Evolutionary conservation across 768 basidiomycete genomes (phyloP).

Genomic region (Phlebiopsis flavidoalba): DNA sequence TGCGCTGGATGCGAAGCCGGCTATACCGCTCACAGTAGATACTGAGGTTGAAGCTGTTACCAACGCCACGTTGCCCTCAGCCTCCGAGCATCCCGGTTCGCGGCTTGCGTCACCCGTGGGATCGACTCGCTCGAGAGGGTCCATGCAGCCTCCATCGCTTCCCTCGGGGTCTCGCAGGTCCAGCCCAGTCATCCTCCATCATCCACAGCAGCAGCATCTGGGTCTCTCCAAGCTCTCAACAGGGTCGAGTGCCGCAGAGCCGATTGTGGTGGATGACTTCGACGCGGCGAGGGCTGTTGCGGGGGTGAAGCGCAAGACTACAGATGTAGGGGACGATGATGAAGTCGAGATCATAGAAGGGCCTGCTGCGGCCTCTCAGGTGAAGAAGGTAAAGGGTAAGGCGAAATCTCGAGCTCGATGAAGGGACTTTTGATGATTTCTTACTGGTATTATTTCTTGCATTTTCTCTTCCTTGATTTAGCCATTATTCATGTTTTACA

Average conservation of each 20-base stretch:
- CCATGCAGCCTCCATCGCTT: conserved; percentile 12
- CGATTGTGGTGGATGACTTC: conserved; percentile 41
- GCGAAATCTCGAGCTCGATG: conserved; percentile 7
- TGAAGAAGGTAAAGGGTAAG: conserved; percentile 22
- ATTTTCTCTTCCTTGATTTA: too few species aligned
- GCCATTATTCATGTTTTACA: too few species aligned
- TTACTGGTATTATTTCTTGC: too few species aligned
- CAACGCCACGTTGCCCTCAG: conserved; percentile 6
- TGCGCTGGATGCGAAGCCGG: conserved; percentile 14
- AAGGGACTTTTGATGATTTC: not conserved
- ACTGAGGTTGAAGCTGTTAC: conserved; percentile 24
- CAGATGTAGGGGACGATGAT: conserved; percentile 23
- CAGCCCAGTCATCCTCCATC: conserved; percentile 23
- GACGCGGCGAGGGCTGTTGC: conserved; percentile 22
- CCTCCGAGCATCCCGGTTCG: conserved; percentile 21
- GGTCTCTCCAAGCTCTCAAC: conserved; percentile 28
- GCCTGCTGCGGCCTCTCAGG: conserved; percentile 11
- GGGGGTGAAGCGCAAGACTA: conserved; percentile 45
- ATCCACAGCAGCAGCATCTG: conserved; percentile 41
- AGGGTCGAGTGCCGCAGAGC: conserved; percentile 23
- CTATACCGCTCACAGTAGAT: conserved; percentile 12
- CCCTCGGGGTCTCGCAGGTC: conserved; percentile 6
- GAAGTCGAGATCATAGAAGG: conserved; percentile 26
- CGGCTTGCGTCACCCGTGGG: conserved; percentile 44
- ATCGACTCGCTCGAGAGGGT: conserved; percentile 40